Base-by-base conservation (phyloP, 1,284 basidiomycete genomes). In the Apiotrichum veenhuisii region DNA sequence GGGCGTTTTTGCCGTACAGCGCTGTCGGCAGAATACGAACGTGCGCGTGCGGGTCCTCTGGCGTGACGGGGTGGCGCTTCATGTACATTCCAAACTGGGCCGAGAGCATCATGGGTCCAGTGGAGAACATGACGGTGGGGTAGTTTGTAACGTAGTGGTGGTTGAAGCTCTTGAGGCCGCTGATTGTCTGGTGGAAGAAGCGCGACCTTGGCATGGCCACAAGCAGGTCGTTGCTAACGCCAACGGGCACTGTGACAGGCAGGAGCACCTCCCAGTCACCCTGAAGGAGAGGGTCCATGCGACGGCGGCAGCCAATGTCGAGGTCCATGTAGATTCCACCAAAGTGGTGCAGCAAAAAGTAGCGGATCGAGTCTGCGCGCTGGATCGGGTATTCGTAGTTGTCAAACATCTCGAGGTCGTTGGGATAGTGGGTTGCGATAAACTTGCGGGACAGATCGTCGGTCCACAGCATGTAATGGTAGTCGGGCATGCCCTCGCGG, bases 111-210 rank as follows among this genome's bases (percentile, higher is more conserved):
- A 94, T 91, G 74, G 91, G 87, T 1, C 95, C 95, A 0, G 96
- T 98, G 49, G 91, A 92, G 80, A 98, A 98, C 95, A 98, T 98
- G 79, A 98, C 95, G 36, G 95, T 98, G 33, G 96, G 95, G 70
- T 98, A 98, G 78, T 97, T 94, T 70, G 92, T 84, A 52, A 96
- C 75, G 85, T 91, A 98, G 54, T 85, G 84, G 77, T 95, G 91
- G 78, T 98, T 89, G 75, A 95, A 98, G n/a, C 86, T 87, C 69
- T 86, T 83, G 61, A 98, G 85, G 66, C 87, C 91, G 78, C 95
- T 87, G 66, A 98, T 95, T 50, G 92, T 88, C 76, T 93, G 89
- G 37, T 87, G 86, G 81, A 98, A 84, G 80, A 98, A 93, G 1
- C 91, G 88, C 65, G 95, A 92, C 0, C 81, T 81, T 70, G 87